Evolutionary conservation across 257 asterid species (phyloP).

Genomic region (Cruciata laevipes): DNA sequence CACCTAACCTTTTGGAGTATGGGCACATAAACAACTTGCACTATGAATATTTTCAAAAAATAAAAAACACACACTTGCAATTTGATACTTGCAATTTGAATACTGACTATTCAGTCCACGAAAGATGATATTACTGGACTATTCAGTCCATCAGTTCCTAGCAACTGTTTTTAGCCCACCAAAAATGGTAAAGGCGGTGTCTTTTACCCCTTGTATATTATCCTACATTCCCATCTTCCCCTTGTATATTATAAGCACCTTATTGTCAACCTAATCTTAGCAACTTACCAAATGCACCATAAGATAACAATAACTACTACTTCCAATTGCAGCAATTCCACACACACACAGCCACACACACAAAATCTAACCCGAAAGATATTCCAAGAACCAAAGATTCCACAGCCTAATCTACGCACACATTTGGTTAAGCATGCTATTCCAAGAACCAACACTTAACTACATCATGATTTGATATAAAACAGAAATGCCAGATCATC

Average conservation of each 20-base stretch:
- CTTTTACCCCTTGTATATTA: not conserved
- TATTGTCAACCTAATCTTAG: not conserved
- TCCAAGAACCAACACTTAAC: constrained; percentile 5
- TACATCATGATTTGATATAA: constrained; percentile 12
- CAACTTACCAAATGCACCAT: not conserved
- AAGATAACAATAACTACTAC: not conserved
- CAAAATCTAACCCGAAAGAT: no score
- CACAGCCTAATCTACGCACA: constrained; percentile 2
- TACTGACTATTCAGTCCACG: no score
- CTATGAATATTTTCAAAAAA: no score
- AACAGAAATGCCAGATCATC: not conserved
- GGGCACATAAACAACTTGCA: no score
- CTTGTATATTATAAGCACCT: not conserved
- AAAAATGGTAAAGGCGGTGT: not conserved
- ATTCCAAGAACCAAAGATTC: no score
- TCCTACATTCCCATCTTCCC: not conserved
- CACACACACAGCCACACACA: constrained; percentile 1
- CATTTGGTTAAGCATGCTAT: constrained; percentile 13
- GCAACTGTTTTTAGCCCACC: not conserved
- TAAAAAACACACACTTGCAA: no score
- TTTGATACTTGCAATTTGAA: no score
- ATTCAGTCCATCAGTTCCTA: no score
- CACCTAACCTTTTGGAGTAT: no score
- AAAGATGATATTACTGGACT: no score
- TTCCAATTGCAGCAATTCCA: not conserved